Base-by-base conservation (phyloP, 2,329 filamentous ascomycete species). In the Talaromyces sp. region DNA sequence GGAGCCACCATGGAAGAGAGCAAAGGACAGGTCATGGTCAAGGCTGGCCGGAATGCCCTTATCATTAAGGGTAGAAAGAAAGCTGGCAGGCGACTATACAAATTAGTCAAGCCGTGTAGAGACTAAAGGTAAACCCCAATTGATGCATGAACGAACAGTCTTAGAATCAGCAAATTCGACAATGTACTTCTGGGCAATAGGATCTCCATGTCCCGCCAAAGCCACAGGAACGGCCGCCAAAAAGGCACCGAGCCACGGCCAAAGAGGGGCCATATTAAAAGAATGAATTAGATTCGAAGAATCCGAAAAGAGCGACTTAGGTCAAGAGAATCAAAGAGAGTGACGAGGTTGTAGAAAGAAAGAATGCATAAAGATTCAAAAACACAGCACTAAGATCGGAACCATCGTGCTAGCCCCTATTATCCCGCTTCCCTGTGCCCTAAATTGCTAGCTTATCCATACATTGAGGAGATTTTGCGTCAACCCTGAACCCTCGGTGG, bases 1-100 rank as follows among this genome's bases (percentile, higher is more conserved):
- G 3, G 52, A 50, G 4, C 43, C 52, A n/a, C 47, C 52, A 41
- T 55, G 47, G 27, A 51, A 55, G 9, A 55, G 52, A 35, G 37
- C 35, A 20, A 55, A 55, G 1, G 52, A 55, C 11, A 55, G 35
- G 27, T 51, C 52, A 13, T 44, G 48, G 37, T 51, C 40, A n/a
- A 55, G 33, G 30, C 29, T 55, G 32, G 39, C 39, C 9, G 37
- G 39, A 39, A 55, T 51, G 5, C 47, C 52, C 13, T 47, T 37
- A 10, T 17, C 7, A 14, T 27, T 45, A 3, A 54, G 42, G 14
- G 47, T 45, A 5, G 48, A 51, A 17, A 55, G 33, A 19, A 48
- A 55, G 11, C 39, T 24, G 8, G 30, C 24, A 20, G 52, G 11
- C 2, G 52, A 51, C 36, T 39, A 39, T n/a, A 19, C 3, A 20